These are phyloP conservation scores for Craspedostauros australis DNA, from an alignment of 108 stramenopile species.

Conservation along the genomic window DNA sequence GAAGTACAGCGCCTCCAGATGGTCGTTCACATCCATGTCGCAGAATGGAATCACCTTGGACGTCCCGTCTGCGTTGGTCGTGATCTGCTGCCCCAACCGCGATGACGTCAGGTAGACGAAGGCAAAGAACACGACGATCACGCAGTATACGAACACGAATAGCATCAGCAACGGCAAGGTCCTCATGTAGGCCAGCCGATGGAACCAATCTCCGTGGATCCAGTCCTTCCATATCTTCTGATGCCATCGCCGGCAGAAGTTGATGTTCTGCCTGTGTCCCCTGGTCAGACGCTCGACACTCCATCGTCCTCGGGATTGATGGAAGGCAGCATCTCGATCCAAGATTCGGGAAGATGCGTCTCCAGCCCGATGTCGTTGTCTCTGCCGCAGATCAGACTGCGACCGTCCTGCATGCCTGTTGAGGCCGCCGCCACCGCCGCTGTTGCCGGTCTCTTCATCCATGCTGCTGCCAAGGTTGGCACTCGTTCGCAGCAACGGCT, in stretches of 20 bases:
- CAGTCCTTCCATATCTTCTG: constrained; percentile 56
- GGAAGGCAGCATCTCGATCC: constrained; percentile 59
- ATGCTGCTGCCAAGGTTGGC: too few relatives aligned
- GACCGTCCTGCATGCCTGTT: too few relatives aligned
- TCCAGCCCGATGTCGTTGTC: too few relatives aligned
- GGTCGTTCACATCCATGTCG: constrained; percentile 74
- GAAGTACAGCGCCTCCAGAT: constrained; percentile 85
- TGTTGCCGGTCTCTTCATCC: too few relatives aligned
- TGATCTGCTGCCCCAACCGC: constrained; percentile 31
- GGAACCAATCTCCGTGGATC: constrained; percentile 53
- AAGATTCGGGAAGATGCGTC: too few relatives aligned
- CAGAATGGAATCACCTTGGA: constrained; percentile 50
- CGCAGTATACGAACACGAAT: constrained; percentile 49
- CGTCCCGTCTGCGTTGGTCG: constrained; percentile 31
- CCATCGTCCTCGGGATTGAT: constrained; percentile 72
- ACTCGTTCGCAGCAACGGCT: too few relatives aligned
- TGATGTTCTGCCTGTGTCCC: constrained; percentile 2
- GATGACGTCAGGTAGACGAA: constrained; percentile 56
- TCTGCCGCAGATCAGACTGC: too few relatives aligned
- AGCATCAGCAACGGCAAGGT: constrained; percentile 52
- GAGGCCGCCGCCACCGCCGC: too few relatives aligned
- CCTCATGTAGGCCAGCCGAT: constrained; percentile 59
- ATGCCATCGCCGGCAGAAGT: constrained; percentile 2
- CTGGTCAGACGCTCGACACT: constrained; percentile 33
- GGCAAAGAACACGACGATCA: constrained; percentile 60